These are phyloP conservation scores for Clonostachys chloroleuca DNA, from an alignment of 2,329 filamentous ascomycete genomes.

Conservation along the genomic window DNA sequence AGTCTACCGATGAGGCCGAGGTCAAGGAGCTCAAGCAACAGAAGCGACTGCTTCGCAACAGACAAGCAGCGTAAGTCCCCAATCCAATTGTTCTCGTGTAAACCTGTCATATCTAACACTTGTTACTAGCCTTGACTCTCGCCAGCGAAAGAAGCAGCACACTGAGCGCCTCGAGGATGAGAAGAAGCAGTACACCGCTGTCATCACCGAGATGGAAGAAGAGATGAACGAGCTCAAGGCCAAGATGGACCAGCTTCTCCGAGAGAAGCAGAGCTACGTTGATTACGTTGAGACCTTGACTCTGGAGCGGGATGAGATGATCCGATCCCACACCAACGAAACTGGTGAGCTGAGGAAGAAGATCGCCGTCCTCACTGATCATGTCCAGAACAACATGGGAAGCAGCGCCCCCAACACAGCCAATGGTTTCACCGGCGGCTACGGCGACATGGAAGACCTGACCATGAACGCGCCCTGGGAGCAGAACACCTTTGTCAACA, in stretches of 20 bases:
- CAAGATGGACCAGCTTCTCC: constrained; percentile 65
- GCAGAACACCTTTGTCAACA: constrained; percentile 66
- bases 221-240: constrained; percentile 65
- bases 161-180: constrained; percentile 95
- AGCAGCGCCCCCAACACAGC: constrained; percentile 30
- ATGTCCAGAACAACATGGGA: constrained; percentile 66
- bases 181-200: constrained; percentile 82
- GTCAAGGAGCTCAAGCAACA: constrained; percentile 99
- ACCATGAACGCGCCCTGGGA: constrained; percentile 82
- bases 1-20: constrained; percentile 85
- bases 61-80: constrained; percentile 82
- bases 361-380: constrained; percentile 74
- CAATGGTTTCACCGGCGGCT: constrained; percentile 65
- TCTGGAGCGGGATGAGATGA: constrained; percentile 88
- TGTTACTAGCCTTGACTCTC: constrained; percentile 80
- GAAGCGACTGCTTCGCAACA: constrained; percentile 89
- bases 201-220: constrained; percentile 76
- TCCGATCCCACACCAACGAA: constrained; percentile 84
- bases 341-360: constrained; percentile 90
- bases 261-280: constrained; percentile 70
- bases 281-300: constrained; percentile 73
- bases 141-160: constrained; percentile 97
- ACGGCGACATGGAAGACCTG: constrained; percentile 78
- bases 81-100: constrained; percentile 1
- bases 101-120: constrained; percentile 5